Evolutionary conservation across 73 alveolate genomes (phyloP).

Genomic region (Paraurostyla sp.): DNA sequence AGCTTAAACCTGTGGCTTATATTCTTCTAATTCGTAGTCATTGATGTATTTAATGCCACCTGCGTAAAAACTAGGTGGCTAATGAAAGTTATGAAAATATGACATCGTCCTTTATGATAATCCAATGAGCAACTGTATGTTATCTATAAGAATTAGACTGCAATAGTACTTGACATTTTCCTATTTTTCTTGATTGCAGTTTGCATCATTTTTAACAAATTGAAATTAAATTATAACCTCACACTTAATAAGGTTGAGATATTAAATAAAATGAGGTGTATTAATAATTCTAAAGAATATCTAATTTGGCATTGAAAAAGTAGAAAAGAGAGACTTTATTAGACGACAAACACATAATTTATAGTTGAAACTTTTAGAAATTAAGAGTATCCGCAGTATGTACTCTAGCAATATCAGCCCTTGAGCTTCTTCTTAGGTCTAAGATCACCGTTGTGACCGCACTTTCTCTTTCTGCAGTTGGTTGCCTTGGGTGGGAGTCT

Average conservation of each 20-base stretch:
- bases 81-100: conserved; percentile 73
- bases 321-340: too few species aligned
- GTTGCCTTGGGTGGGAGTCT: conserved; percentile 97
- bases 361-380: too few species aligned
- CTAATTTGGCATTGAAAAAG: conserved; percentile 27
- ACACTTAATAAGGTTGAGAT: background rate
- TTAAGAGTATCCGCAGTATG: too few species aligned
- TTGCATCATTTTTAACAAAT: background rate
- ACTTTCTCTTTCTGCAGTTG: conserved; percentile 99
- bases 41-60: conserved; percentile 66
- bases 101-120: background rate
- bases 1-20: conserved; percentile 69
- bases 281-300: background rate
- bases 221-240: conserved; percentile 31
- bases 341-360: too few species aligned
- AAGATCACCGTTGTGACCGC: conserved; percentile 97
- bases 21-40: conserved; percentile 73
- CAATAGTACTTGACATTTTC: background rate
- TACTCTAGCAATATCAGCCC: conserved; percentile 42
- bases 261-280: background rate
- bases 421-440: conserved; percentile 99
- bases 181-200: background rate
- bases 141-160: background rate
- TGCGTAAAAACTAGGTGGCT: conserved; percentile 65
- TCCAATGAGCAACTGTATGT: background rate